Evolutionary conservation across 257 asterid genomes (phyloP), one percentile per base, ranked within the genome.

Genomic region (Solanum peruvianum): DNA sequence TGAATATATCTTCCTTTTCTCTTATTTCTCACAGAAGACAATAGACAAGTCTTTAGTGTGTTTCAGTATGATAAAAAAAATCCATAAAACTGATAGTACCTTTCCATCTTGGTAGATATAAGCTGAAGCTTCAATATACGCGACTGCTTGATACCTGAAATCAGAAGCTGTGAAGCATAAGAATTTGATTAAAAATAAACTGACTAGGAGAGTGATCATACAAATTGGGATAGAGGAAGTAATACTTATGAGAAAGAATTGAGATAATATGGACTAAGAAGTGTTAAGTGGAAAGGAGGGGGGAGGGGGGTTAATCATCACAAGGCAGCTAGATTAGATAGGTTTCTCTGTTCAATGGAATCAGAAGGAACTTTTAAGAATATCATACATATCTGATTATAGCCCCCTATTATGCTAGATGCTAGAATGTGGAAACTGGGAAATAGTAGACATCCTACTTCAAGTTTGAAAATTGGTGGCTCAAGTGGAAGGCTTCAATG

Each of bases 41-140:
- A 31, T 29, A 29, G 69, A 80, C 69, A 49, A 80, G 69, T 80
- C 85, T 80, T 29, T 47, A 18, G 67, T 10, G 67, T 80, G 18
- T 45, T 49, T 47, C 69, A 10, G 45, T 47, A 49, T 49, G 85
- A 81, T 31, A 49, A 78, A 78, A 42, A 27, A 5, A 10, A 69
- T 58, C 62, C 72, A 88, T 62, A 85, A 71, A 88, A 85, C 39
- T 87, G 85, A 69, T 27, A 91, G 82, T 86, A 97, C 99, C 99
- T 96, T 96, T 89, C 99, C 99, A 90, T 97, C 99, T 90, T 97
- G 99, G 91, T 97, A 97, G 89, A 97, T 97, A 91, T 93, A 93
- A 78, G 99, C 99, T 81, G 98, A 93, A 9, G 98, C 99, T 90
- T 97, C 99, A 82, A 97, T 96, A 88, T 90, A 94, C 9, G 97